Evolutionary conservation across 2,329 filamentous ascomycete species (phyloP).

Genomic region (Phaeosphaeria sp.): DNA sequence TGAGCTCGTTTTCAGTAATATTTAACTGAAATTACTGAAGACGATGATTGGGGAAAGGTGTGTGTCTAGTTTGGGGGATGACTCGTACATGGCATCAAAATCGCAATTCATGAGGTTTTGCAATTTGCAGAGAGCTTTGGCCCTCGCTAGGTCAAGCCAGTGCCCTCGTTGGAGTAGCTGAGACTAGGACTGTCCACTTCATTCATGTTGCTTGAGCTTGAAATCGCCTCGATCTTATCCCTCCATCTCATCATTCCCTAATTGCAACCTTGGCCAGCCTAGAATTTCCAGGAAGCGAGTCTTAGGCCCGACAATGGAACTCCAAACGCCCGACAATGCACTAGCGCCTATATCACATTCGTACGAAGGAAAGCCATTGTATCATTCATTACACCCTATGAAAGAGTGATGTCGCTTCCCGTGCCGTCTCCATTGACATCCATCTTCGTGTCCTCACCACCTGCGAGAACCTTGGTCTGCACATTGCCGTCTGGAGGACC

Average conservation of each 20-base stretch:
- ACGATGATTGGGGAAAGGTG: too few species aligned
- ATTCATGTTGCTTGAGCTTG: background rate
- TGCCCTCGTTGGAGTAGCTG: too few species aligned
- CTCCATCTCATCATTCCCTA: background rate
- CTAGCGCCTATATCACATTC: background rate
- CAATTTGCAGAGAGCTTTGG: background rate
- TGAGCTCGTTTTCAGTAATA: too few species aligned
- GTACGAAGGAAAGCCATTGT: background rate
- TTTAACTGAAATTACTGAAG: too few species aligned
- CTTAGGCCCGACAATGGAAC: background rate
- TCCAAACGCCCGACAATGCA: constrained; percentile 11
- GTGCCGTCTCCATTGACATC: constrained; percentile 45
- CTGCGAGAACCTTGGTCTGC: constrained; percentile 46
- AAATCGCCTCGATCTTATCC: background rate
- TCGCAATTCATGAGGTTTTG: too few species aligned
- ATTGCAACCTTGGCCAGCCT: background rate
- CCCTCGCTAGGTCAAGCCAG: background rate
- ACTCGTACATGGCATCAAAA: too few species aligned
- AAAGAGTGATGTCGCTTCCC: constrained; percentile 43
- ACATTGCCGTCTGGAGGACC: constrained; percentile 54
- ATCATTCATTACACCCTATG: constrained; percentile 18
- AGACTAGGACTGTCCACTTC: background rate
- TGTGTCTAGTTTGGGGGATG: too few species aligned
- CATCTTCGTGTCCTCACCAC: constrained; percentile 47
- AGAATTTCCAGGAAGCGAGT: background rate